Conservation (phyloP, 805 yeast species). For the Ogataea parapolymorpha region DNA sequence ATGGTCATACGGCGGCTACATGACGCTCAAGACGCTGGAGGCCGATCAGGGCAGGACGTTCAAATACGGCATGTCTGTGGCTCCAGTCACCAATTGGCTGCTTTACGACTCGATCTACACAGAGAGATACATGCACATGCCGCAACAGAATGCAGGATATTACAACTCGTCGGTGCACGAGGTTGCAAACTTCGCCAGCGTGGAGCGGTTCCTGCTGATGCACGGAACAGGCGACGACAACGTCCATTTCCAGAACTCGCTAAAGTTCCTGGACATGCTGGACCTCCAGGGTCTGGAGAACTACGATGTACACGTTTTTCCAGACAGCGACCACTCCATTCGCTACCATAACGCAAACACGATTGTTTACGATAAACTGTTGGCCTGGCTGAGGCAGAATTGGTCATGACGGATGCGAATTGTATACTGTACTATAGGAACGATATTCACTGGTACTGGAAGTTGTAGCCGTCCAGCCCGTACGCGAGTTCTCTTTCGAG, state of each 20-base stretch:
- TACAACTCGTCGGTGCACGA: slow-evolving; percentile 51
- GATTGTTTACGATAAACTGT: slow-evolving; percentile 66
- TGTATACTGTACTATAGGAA: slow-evolving; percentile 16
- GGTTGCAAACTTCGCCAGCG: slow-evolving; percentile 51
- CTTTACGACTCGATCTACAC: slow-evolving; percentile 92
- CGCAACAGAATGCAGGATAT: slow-evolving; percentile 62
- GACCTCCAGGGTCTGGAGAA: slow-evolving; percentile 76
- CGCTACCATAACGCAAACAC: slow-evolving; percentile 67
- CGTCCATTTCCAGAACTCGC: slow-evolving; percentile 89
- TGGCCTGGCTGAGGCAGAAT: slow-evolving; percentile 63
- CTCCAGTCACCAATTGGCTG: slow-evolving; percentile 95
- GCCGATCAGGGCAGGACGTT: slow-evolving; percentile 71
- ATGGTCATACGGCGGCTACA: slow-evolving; percentile 96
- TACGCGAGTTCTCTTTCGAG: slow-evolving; percentile 65
- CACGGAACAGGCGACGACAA: slow-evolving; percentile 98
- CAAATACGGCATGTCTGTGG: slow-evolving; percentile 90
- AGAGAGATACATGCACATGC: slow-evolving; percentile 90
- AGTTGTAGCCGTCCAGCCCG: slow-evolving; percentile 55
- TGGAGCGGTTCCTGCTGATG: slow-evolving; percentile 74
- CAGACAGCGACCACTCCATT: slow-evolving; percentile 77
- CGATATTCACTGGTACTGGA: slow-evolving; percentile 5
- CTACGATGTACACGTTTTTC: slow-evolving; percentile 74
- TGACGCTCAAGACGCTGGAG: slow-evolving; percentile 87
- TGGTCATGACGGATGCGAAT: slow-evolving; percentile 30
- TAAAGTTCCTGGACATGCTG: slow-evolving; percentile 71